A percentile compares a stretch with the other conserved stretches of the same genome.
These are phyloP conservation scores for Suillus fuscotomentosus DNA, from an alignment of 768 basidiomycete species.

Conservation along the genomic window DNA sequence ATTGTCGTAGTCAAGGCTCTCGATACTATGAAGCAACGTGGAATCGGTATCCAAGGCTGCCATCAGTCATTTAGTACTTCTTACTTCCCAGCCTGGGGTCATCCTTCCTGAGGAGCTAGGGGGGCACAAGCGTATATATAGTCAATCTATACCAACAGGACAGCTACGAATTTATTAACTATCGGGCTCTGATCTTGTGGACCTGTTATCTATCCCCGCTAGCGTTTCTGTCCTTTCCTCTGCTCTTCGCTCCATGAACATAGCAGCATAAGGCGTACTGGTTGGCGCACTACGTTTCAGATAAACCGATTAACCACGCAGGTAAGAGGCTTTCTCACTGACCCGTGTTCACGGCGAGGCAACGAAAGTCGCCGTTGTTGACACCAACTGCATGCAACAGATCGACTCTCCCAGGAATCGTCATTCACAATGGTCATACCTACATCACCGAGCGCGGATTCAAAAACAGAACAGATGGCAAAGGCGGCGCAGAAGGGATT, in stretches of 20 bases:
- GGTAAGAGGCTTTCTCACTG: background rate
- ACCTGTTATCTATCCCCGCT: background rate
- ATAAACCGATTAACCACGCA: background rate
- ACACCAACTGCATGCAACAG: background rate
- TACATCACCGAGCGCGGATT: no score
- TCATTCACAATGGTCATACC: background rate
- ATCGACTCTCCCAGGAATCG: background rate
- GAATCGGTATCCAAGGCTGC: slow-evolving; percentile 9
- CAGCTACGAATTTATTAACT: no score
- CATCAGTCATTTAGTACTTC: slow-evolving; percentile 4
- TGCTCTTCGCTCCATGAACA: background rate
- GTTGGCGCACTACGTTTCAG: background rate
- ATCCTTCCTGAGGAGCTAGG: background rate
- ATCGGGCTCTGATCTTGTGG: background rate
- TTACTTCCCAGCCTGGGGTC: background rate
- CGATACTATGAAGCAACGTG: background rate
- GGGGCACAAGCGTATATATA: background rate
- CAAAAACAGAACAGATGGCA: background rate
- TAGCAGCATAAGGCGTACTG: background rate
- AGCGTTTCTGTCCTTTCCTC: no score
- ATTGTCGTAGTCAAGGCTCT: background rate
- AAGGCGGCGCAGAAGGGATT: background rate
- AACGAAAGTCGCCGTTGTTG: background rate
- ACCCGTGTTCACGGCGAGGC: no score
- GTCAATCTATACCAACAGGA: background rate